Conservation (phyloP, 75 land plant species). For the Azolla pinnata region DNA sequence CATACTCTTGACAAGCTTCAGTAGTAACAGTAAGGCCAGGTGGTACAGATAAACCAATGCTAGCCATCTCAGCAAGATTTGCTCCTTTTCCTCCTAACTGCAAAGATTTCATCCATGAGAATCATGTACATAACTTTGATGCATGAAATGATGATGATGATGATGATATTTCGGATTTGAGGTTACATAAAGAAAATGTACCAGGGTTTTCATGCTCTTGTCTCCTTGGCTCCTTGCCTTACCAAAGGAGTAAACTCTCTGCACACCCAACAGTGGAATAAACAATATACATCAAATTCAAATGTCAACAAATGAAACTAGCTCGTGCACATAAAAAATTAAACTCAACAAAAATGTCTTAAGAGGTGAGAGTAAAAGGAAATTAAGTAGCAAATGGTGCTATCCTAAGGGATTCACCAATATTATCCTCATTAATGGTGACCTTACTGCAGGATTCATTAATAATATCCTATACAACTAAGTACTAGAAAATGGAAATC, state of each 20-base stretch:
- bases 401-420: too few species aligned
- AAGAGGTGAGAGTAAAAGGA: too few species aligned
- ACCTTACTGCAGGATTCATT: too few species aligned
- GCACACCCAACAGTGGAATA: constrained; percentile 5
- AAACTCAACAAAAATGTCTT: too few species aligned
- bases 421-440: too few species aligned
- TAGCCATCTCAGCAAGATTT: constrained; percentile 97
- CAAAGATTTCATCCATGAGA: not conserved
- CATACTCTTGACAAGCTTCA: constrained; percentile 87
- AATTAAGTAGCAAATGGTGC: too few species aligned
- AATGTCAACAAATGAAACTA: not conserved
- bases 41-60: constrained; percentile 93
- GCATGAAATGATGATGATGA: not conserved
- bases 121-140: not conserved
- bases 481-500: too few species aligned
- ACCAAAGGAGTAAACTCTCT: constrained; percentile 91
- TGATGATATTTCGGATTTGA: not conserved
- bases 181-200: constrained; percentile 8
- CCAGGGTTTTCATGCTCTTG: constrained; percentile 87
- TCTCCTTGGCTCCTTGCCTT: constrained; percentile 91
- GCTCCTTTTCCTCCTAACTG: constrained; percentile 99
- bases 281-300: not conserved
- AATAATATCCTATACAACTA: too few species aligned
- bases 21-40: constrained; percentile 96
- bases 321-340: too few species aligned